These are phyloP conservation scores for Leucocoprinus leucothites DNA, from an alignment of 768 basidiomycete species.

Conservation along the genomic window DNA sequence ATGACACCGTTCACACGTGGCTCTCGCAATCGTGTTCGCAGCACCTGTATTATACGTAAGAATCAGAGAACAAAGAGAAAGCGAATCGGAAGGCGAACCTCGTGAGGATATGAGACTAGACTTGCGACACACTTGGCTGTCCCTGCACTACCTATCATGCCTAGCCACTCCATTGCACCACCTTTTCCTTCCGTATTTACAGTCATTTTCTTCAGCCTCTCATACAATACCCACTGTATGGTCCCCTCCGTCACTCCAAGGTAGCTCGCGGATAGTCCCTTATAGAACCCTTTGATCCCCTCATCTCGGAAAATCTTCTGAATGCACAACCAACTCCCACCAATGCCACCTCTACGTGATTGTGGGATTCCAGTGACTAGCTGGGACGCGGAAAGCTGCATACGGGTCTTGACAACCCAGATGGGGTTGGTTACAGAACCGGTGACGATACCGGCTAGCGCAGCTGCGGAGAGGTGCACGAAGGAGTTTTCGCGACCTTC, in stretches of 20 bases:
- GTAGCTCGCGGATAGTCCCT: slow-evolving; percentile 92
- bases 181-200: slow-evolving; percentile 51
- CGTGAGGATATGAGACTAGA: slow-evolving; percentile 96
- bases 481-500: slow-evolving; percentile 75
- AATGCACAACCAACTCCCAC: slow-evolving; percentile 60
- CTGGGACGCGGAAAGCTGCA: slow-evolving; percentile 46
- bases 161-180: slow-evolving; percentile 63
- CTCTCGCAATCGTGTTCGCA: slow-evolving; percentile 91
- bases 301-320: slow-evolving; percentile 75
- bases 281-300: slow-evolving; percentile 88
- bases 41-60: slow-evolving; percentile 48
- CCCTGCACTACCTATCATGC: slow-evolving; percentile 88
- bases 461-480: slow-evolving; percentile 85
- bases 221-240: slow-evolving; percentile 97
- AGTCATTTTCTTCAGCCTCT: slow-evolving; percentile 78
- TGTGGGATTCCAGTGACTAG: slow-evolving; percentile 35
- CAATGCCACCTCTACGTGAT: slow-evolving; percentile 30
- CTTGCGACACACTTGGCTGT: slow-evolving; percentile 92
- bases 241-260: slow-evolving; percentile 94
- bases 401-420: slow-evolving; percentile 97
- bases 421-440: slow-evolving; percentile 95
- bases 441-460: slow-evolving; percentile 81
- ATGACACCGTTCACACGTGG: slow-evolving; percentile 72
- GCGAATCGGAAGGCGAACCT: slow-evolving; percentile 49
- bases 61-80: slow-evolving; percentile 2